Percentiles rank a stretch among this genome's conserved stretches.
These are phyloP conservation scores for Magnusiomyces tetraspermus DNA, from an alignment of 1,139 yeast species.

Conservation along the genomic window DNA sequence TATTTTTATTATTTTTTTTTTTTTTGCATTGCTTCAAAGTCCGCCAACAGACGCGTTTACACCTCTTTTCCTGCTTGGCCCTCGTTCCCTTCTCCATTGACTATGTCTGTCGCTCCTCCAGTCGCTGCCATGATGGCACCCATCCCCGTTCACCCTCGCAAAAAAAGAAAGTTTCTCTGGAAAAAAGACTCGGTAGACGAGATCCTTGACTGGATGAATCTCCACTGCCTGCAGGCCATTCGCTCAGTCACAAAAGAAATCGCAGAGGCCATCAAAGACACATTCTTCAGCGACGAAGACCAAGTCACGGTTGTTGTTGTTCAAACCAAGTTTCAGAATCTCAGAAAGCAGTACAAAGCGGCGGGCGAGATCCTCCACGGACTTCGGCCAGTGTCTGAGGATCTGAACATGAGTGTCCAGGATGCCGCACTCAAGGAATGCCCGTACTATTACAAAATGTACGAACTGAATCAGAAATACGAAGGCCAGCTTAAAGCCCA, in stretches of 20 bases:
- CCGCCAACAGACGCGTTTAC: too few relatives aligned
- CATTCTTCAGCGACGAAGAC: not conserved
- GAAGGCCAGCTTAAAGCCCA: slow-evolving; percentile 5
- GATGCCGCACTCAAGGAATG: slow-evolving; percentile 5
- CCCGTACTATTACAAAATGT: slow-evolving; percentile 5
- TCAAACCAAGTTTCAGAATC: slow-evolving; percentile 5
- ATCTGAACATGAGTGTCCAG: not conserved
- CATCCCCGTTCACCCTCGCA: not conserved
- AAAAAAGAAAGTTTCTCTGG: slow-evolving; percentile 6
- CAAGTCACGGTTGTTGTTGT: slow-evolving; percentile 7
- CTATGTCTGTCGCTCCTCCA: not conserved
- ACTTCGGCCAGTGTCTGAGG: not conserved
- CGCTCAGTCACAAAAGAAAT: slow-evolving; percentile 6
- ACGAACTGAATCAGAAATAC: not conserved
- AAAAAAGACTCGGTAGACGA: slow-evolving; percentile 7
- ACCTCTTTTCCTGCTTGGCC: too few relatives aligned
- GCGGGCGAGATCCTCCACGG: slow-evolving; percentile 6
- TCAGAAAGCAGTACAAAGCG: slow-evolving; percentile 4
- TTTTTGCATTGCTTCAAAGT: too few relatives aligned
- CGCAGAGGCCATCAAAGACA: slow-evolving; percentile 5
- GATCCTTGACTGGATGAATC: slow-evolving; percentile 5
- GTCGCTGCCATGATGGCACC: not conserved
- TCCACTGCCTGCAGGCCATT: slow-evolving; percentile 3
- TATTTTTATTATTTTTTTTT: too few relatives aligned
- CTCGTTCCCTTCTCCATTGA: too few relatives aligned